A percentile compares a stretch with the other conserved stretches of the same genome.
These are phyloP conservation scores for Ophiocordyceps robertsii DNA, from an alignment of 2,329 filamentous ascomycete species.

Conservation along the genomic window DNA sequence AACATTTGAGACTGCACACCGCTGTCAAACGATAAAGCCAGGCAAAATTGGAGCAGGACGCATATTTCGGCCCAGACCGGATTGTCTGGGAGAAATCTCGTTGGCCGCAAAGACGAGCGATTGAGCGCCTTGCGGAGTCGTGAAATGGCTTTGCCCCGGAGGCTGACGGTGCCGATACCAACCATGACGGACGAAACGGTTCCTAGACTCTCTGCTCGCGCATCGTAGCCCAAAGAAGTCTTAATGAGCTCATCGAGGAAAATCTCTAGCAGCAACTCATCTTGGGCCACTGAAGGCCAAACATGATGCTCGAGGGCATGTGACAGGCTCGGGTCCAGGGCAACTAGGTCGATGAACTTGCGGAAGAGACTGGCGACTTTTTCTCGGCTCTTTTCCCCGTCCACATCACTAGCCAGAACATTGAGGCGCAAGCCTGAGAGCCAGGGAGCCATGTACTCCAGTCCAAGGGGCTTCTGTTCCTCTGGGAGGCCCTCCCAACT, in stretches of 20 bases:
- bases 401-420: slow-evolving; percentile 42
- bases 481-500: slow-evolving; percentile 58
- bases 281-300: slow-evolving; percentile 50
- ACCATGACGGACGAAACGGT: slow-evolving; percentile 48
- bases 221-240: slow-evolving; percentile 41
- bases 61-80: slow-evolving; percentile 58
- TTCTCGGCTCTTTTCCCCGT: slow-evolving; percentile 53
- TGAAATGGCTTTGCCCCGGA: slow-evolving; percentile 52
- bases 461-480: slow-evolving; percentile 51
- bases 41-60: slow-evolving; percentile 50
- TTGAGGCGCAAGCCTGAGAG: slow-evolving; percentile 46
- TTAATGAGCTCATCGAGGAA: slow-evolving; percentile 56
- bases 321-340: slow-evolving; percentile 44
- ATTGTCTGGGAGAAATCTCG: slow-evolving; percentile 51
- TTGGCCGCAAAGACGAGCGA: slow-evolving; percentile 52
- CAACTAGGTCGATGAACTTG: slow-evolving; percentile 52
- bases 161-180: slow-evolving; percentile 50
- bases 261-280: slow-evolving; percentile 52
- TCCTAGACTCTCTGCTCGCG: slow-evolving; percentile 45
- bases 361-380: slow-evolving; percentile 50
- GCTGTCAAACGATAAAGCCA: slow-evolving; percentile 54
- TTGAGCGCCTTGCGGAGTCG: slow-evolving; percentile 54
- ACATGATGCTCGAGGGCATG: slow-evolving; percentile 51
- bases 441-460: slow-evolving; percentile 61
- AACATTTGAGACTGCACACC: slow-evolving; percentile 55